Conservation (phyloP, 192 early-diverging fungal genomes). For the Phlyctochytrium arcticum region DNA sequence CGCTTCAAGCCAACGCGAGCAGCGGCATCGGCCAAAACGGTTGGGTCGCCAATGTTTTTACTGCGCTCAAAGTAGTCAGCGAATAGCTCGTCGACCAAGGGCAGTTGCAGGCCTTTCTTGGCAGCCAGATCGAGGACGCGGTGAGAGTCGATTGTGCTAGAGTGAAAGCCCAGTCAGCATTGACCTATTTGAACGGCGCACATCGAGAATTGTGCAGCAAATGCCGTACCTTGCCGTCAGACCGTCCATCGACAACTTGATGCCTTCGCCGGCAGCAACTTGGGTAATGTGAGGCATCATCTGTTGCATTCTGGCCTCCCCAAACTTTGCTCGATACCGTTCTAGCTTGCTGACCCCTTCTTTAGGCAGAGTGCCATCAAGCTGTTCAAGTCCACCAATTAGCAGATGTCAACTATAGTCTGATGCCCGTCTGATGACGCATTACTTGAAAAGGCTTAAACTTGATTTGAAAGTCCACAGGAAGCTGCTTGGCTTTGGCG, state of each 20-base stretch:
- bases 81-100: slow-evolving; percentile 59
- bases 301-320: slow-evolving; percentile 42
- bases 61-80: slow-evolving; percentile 69
- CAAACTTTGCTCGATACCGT: slow-evolving; percentile 65
- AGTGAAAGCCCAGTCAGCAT: background rate
- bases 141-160: slow-evolving; percentile 15
- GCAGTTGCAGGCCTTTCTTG: slow-evolving; percentile 46
- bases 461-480: slow-evolving; percentile 52
- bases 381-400: background rate
- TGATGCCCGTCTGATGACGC: background rate
- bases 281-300: slow-evolving; percentile 51
- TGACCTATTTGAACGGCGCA: background rate
- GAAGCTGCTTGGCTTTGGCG: slow-evolving; percentile 43
- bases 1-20: slow-evolving; percentile 57
- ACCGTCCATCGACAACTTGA: slow-evolving; percentile 63
- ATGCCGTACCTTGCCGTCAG: slow-evolving; percentile 44
- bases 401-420: background rate
- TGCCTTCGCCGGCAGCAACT: slow-evolving; percentile 61
- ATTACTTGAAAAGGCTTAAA: slow-evolving; percentile 62
- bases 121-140: slow-evolving; percentile 7
- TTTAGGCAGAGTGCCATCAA: slow-evolving; percentile 60
- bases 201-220: background rate
- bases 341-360: slow-evolving; percentile 46
- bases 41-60: slow-evolving; percentile 59
- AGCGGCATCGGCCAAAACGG: slow-evolving; percentile 54